These are phyloP conservation scores for Corymbia maculata DNA, from an alignment of 345 rosid genomes.

Conservation along the genomic window DNA sequence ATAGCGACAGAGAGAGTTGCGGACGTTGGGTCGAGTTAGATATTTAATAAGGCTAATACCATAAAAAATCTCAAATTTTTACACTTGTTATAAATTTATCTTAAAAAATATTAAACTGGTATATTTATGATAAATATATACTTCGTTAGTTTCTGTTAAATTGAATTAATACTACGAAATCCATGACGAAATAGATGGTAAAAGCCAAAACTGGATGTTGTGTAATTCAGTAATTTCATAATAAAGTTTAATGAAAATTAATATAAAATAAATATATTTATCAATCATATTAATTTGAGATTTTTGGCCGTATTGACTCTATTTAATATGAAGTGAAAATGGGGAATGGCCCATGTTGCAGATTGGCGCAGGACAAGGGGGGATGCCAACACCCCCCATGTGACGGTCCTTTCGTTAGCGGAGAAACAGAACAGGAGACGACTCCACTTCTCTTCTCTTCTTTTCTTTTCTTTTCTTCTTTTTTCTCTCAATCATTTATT, in stretches of 20 bases:
- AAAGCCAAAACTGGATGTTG: no score
- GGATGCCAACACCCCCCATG: neutral
- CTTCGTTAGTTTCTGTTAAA: accelerated
- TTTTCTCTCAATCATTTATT: neutral
- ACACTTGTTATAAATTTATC: no score
- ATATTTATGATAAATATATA: accelerated
- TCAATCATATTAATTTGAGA: no score
- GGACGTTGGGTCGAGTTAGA: neutral
- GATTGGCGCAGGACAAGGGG: neutral
- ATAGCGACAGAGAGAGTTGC: neutral
- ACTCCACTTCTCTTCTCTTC: neutral
- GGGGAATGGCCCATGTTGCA: neutral
- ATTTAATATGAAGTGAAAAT: neutral
- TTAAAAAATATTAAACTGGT: accelerated
- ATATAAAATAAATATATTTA: no score
- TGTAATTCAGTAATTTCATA: no score
- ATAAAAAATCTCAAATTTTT: no score
- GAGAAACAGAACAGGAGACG: neutral
- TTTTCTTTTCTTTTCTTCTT: no score
- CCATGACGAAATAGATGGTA: no score
- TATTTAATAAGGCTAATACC: no score
- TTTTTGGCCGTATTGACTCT: no score
- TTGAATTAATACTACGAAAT: accelerated
- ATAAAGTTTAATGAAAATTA: no score
- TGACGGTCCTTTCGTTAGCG: neutral